Evolutionary conservation across 176 grass and related monocot genomes (phyloP), one percentile per base, ranked within the genome.

Genomic region (Eremochloa ophiuroides): DNA sequence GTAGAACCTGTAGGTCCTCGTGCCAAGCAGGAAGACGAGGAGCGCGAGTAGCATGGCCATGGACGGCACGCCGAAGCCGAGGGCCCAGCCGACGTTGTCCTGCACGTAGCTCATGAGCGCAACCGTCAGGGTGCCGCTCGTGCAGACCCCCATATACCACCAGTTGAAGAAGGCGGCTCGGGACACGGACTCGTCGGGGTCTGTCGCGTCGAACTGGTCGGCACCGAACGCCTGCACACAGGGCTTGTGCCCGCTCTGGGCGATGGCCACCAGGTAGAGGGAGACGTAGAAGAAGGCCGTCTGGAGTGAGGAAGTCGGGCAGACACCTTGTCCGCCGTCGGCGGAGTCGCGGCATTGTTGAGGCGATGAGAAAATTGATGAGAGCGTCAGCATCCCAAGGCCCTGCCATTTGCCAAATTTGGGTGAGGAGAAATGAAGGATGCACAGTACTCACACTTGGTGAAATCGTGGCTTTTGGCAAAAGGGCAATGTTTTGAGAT

Each of bases 131-230:
- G 80, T 48, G 29, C 7, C 55, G 79, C 91, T 84, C 6, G 18
- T 16, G 33, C 69, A 85, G 37, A 90, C 10, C 2, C 78, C 91
- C 0, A 90, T 75, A 18, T 80, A 93, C 91, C 91, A 90, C 88
- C 88, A 90, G 74, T 93, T 90, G 85, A 93, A 93, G 88, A 93
- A 93, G 78, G 88, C 83, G 69, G 82, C 70, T 60, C 75, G 80
- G 4, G 88, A 28, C 4, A 28, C 16, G 28, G 74, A 44, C 33
- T 93, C 88, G 4, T 27, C 6, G 9, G 88, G 82, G 74, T 93
- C 65, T 20, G 43, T 77, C 58, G 40, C 23, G 63, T 93, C 84
- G 78, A 93, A 93, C 41, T 91, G 89, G 71, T 91, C 89, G n/a
- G 89, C 89, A 4, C 89, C 89, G 61, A 91, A 91, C 2, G 89